Conservation (phyloP, 1,284 basidiomycete species). For the Cutaneotrichosporon dermatis region DNA sequence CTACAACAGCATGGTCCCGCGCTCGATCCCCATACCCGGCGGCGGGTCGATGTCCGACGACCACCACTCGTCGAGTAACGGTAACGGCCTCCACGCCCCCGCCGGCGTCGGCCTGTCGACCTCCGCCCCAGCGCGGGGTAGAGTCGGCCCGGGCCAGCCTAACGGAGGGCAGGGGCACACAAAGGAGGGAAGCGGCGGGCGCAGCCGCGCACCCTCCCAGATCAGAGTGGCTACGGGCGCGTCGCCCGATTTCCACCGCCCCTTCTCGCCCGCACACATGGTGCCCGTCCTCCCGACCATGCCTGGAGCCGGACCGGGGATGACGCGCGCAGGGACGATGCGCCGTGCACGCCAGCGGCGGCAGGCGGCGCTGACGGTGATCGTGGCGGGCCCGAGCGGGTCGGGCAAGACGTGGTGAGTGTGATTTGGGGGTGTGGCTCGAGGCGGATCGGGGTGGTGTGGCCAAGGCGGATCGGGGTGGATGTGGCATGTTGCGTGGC, state of each 20-base stretch:
- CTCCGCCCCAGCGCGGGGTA: too few relatives aligned
- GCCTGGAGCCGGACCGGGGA: too few relatives aligned
- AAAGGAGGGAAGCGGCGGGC: too few relatives aligned
- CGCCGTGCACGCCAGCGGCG: slow-evolving; percentile 14
- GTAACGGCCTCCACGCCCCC: too few relatives aligned
- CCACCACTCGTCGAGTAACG: neutral
- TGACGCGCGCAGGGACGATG: slow-evolving; percentile 2
- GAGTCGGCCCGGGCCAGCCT: too few relatives aligned
- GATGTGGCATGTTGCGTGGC: too few relatives aligned
- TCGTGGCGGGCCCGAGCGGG: slow-evolving; percentile 37
- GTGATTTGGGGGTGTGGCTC: neutral
- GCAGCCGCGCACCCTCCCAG: slow-evolving; percentile 6
- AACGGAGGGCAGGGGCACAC: too few relatives aligned
- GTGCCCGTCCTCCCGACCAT: slow-evolving; percentile 4
- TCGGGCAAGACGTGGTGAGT: slow-evolving; percentile 42
- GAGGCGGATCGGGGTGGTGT: neutral
- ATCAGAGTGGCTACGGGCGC: slow-evolving; percentile 9
- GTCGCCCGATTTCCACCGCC: slow-evolving; percentile 31
- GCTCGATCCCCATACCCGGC: neutral
- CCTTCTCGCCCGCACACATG: slow-evolving; percentile 31
- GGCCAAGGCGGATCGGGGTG: slow-evolving; percentile 10
- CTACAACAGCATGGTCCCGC: neutral
- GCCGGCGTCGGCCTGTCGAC: too few relatives aligned
- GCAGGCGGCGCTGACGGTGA: slow-evolving; percentile 31
- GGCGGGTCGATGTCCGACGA: neutral